Percentiles rank a stretch among this genome's conserved stretches.
Conservation (phyloP, 2,329 filamentous ascomycete genomes). For the Penicillium sp. region DNA sequence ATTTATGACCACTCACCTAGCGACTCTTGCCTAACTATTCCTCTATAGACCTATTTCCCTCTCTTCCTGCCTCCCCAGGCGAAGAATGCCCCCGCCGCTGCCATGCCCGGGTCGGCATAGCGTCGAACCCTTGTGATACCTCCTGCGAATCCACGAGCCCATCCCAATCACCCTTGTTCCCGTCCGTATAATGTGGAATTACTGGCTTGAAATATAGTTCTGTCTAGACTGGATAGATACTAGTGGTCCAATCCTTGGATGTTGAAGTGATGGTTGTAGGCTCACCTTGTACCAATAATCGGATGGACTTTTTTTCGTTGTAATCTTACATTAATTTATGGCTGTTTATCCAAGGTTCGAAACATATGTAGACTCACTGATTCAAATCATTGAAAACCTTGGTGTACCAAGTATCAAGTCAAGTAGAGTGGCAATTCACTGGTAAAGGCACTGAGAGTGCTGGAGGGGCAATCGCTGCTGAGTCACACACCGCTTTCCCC, state of each 20-base stretch:
- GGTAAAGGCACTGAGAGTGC: background rate
- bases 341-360: background rate
- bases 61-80: constrained; percentile 62
- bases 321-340: constrained; percentile 3
- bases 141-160: background rate
- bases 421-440: background rate
- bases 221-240: background rate
- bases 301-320: constrained; percentile 3
- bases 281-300: constrained; percentile 13
- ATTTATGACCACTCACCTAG: constrained; percentile 8
- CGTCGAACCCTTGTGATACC: constrained; percentile 20
- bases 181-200: background rate
- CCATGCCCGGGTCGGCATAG: constrained; percentile 44
- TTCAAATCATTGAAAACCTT: background rate
- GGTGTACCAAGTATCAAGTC: too few relatives aligned
- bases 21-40: constrained; percentile 8
- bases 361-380: background rate
- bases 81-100: constrained; percentile 44
- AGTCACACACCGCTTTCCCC: constrained; percentile 38
- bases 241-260: background rate
- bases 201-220: background rate
- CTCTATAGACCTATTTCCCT: constrained; percentile 61
- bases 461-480: constrained; percentile 22
- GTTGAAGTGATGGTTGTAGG: background rate
- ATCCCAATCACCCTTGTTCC: background rate